Conservation (phyloP, 495 filamentous ascomycete genomes). For the Penicillium paradoxum region DNA sequence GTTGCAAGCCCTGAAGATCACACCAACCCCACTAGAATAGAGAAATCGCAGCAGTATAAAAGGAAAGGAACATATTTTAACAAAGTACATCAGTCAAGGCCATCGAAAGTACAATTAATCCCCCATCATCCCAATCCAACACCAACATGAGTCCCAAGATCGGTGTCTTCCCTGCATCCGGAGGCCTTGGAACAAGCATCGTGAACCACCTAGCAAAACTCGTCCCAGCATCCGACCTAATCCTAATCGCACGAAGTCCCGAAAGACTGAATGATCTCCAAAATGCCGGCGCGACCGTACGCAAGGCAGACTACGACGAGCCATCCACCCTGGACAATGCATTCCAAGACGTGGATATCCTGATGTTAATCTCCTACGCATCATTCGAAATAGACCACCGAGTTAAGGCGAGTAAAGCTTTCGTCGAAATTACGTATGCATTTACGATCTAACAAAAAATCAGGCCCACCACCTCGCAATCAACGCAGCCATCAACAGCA, state of each 20-base stretch:
- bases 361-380: slow-evolving; percentile 42
- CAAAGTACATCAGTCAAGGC: background rate
- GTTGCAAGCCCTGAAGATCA: too few species aligned
- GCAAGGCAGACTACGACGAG: slow-evolving; percentile 36
- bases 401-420: slow-evolving; percentile 16
- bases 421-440: background rate
- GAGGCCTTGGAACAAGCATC: slow-evolving; percentile 44
- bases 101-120: background rate
- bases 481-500: slow-evolving; percentile 50
- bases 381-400: slow-evolving; percentile 38
- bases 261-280: slow-evolving; percentile 27
- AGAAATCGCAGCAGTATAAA: too few species aligned
- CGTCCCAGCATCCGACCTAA: slow-evolving; percentile 34
- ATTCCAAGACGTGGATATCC: slow-evolving; percentile 33
- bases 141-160: slow-evolving; percentile 27
- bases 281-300: slow-evolving; percentile 27
- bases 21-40: too few species aligned
- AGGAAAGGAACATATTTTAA: background rate
- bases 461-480: slow-evolving; percentile 51
- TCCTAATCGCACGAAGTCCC: slow-evolving; percentile 44
- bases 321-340: slow-evolving; percentile 23
- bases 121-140: background rate
- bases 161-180: slow-evolving; percentile 50
- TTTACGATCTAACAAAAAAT: background rate
- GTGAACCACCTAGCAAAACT: slow-evolving; percentile 39